phyloP scores from a whole-genome alignment of 148 eudicot species.

The Rhododendron ferrugineum region DNA sequence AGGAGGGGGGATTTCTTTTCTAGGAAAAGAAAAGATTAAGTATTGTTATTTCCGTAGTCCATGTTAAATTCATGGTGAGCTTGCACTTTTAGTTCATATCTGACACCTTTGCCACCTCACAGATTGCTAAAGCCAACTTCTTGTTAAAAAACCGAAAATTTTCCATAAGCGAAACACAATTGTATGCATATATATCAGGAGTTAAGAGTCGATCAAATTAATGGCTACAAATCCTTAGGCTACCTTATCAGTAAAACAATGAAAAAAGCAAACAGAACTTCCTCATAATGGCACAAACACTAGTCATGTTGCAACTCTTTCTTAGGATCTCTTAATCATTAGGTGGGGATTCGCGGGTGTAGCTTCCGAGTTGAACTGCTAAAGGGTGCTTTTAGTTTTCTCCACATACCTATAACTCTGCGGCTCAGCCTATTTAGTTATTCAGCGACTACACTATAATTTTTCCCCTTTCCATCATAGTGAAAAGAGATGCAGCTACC shows the following conservation, averaged over 20 bases:
- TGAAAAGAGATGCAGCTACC: neutral
- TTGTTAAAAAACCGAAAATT: neutral
- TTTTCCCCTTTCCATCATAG: neutral
- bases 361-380: neutral
- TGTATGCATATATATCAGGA: neutral
- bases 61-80: neutral
- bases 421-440: neutral
- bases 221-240: neutral
- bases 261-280: neutral
- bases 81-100: neutral
- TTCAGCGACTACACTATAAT: neutral
- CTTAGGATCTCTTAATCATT: neutral
- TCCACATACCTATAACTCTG: neutral
- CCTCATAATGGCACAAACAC: neutral
- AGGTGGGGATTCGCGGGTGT: neutral
- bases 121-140: neutral
- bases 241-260: neutral
- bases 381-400: neutral
- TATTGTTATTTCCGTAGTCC: neutral
- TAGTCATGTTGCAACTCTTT: neutral
- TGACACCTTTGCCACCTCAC: neutral
- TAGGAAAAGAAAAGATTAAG: neutral
- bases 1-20: neutral
- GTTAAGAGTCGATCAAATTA: neutral
- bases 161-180: neutral